Percentiles rank a stretch among this genome's conserved stretches.
Evolutionary conservation across 2,329 filamentous ascomycete genomes (phyloP).

Genomic region (Apiospora kogelbergensis): DNA sequence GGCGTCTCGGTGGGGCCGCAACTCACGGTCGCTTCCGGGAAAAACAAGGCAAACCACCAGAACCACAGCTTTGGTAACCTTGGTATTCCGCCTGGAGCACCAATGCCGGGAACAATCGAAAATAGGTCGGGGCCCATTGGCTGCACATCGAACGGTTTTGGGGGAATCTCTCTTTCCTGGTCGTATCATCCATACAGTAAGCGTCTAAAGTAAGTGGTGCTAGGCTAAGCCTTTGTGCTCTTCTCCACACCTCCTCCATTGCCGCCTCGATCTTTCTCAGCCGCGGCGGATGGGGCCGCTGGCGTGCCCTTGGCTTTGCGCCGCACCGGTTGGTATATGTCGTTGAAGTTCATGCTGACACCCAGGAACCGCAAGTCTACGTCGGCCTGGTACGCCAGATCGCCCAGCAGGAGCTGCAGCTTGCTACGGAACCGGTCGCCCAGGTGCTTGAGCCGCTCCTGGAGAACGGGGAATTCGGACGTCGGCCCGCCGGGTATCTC

Average conservation of each 20-base stretch:
- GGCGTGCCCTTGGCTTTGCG: constrained; percentile 51
- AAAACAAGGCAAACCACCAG: not conserved
- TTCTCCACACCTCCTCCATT: constrained; percentile 6
- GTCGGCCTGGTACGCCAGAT: constrained; percentile 90
- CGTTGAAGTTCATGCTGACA: constrained; percentile 99
- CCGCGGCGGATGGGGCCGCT: not conserved
- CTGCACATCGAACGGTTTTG: not conserved
- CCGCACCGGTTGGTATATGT: constrained; percentile 81
- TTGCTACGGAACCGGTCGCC: constrained; percentile 74
- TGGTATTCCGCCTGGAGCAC: not conserved
- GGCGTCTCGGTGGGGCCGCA: not conserved
- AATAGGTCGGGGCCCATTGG: not conserved
- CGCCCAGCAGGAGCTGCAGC: constrained; percentile 80
- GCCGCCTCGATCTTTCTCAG: constrained; percentile 4
- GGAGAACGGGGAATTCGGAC: constrained; percentile 70
- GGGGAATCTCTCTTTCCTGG: not conserved
- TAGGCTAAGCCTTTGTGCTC: not conserved
- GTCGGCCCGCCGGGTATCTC: constrained; percentile 57
- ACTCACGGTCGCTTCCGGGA: constrained; percentile 1
- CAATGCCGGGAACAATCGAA: not conserved
- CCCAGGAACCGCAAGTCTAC: constrained; percentile 94
- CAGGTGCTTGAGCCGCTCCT: constrained; percentile 70
- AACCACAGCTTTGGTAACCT: not conserved
- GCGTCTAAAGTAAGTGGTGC: not conserved
- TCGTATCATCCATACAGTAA: constrained; percentile 3